Percentiles rank a stretch among this genome's conserved stretches.
These are phyloP conservation scores for Dryas integrifolia DNA, from an alignment of 331 rosid species.

Conservation along the genomic window DNA sequence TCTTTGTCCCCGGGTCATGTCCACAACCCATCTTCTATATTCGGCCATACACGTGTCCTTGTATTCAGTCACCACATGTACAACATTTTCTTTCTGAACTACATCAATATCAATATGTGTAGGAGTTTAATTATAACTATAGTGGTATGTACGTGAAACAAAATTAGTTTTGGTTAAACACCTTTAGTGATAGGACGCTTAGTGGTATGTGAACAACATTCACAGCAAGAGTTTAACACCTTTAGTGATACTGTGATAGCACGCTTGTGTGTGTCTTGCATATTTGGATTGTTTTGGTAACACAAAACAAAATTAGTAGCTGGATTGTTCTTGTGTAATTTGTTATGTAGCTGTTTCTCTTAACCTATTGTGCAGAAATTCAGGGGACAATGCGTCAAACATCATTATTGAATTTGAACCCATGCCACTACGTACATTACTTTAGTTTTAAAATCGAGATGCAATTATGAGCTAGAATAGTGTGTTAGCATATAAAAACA, in stretches of 20 bases:
- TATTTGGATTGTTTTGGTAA: background rate
- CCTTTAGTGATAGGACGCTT: too few relatives aligned
- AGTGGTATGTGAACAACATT: too few relatives aligned
- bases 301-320: background rate
- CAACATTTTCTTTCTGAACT: too few relatives aligned
- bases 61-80: too few relatives aligned
- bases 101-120: too few relatives aligned
- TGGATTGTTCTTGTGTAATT: background rate
- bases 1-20: too few relatives aligned
- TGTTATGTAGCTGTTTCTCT: conserved; percentile 2
- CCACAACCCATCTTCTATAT: too few relatives aligned
- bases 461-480: conserved; percentile 14
- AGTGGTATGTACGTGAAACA: too few relatives aligned
- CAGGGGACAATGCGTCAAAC: conserved; percentile 4
- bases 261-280: background rate
- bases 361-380: background rate
- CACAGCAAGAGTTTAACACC: too few relatives aligned
- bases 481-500: background rate
- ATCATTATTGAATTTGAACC: conserved; percentile 16
- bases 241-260: background rate
- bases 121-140: too few relatives aligned
- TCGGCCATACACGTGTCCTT: too few relatives aligned
- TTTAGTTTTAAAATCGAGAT: background rate
- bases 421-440: background rate
- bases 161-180: too few relatives aligned